Base-by-base conservation (phyloP, 305 asterid species). In the Fraxinus xanthoxyloides region DNA sequence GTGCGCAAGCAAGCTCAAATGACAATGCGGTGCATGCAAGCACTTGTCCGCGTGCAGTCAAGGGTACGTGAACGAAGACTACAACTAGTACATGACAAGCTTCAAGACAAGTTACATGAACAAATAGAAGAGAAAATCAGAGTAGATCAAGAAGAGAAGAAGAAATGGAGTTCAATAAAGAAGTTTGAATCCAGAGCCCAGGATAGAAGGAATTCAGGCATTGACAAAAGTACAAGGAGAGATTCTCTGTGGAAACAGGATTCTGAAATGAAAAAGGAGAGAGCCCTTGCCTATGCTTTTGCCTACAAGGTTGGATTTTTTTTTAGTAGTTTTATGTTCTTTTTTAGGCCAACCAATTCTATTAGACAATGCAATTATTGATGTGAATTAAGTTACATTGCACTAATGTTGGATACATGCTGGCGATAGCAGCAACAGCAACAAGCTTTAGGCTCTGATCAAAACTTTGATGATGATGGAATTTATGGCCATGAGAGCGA, bases 11-110 rank as follows among this genome's bases (percentile, higher is more conserved):
- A 95, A 81, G 96, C 97, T 12, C 96, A 92, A 23, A 92, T 90
- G 99, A 95, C 99, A 2, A 95, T 95, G 99, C 87, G 96, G 84
- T 95, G 99, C 85, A 95, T 94, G 98, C 97, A 95, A 82, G 95
- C 98, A 51, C 85, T 95, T 10, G 97, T 94, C 35, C 95, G 99
- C 34, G 97, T 94, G 46, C 98, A 95, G 78, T 97, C 92, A 0
- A 91, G 97, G 4, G 97, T 95, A 12, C 92, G 97, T 0, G 95
- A 97, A 0, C 90, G 93, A 15, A 86, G 98, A 79, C 95, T 93
- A 19, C 94, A 91, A 34, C 21, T 88, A 73, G 86, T 86, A 72
- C 94, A 88, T 1, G 91, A 91, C 67, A 90, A 88, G 83, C 70
- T 88, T 46, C 90, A 88, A 2, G 91, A 90, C 72, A 90, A 89